These are phyloP conservation scores for Cladochytrium replicatum DNA, from an alignment of 192 early-diverging fungal genomes.

Conservation along the genomic window DNA sequence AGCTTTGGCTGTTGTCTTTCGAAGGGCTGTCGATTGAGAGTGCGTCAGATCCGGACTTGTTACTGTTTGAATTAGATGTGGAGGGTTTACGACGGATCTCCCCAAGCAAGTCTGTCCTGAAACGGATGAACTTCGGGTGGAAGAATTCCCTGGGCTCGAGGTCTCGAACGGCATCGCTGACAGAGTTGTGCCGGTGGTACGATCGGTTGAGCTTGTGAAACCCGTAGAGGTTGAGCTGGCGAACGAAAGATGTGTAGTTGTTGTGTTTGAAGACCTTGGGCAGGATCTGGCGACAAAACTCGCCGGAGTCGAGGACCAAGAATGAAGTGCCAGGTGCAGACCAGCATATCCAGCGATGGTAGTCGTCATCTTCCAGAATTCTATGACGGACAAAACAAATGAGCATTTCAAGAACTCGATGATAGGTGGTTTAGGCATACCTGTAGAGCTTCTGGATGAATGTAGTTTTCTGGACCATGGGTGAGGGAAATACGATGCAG, in stretches of 20 bases:
- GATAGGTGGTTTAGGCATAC: too few relatives aligned
- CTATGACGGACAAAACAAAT: too few relatives aligned
- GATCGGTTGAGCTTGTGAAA: conserved; percentile 68
- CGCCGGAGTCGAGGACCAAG: conserved; percentile 26
- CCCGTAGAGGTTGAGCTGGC: conserved; percentile 90
- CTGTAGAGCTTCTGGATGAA: conserved; percentile 25
- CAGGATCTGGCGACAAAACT: conserved; percentile 75
- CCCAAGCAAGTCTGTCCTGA: too few relatives aligned
- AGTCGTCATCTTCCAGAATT: conserved; percentile 20
- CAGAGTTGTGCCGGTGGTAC: conserved; percentile 23
- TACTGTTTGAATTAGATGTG: conserved; percentile 3
- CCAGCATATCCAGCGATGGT: conserved; percentile 23
- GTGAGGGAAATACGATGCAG: too few relatives aligned
- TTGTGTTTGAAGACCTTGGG: conserved; percentile 87
- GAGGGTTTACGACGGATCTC: conserved; percentile 21
- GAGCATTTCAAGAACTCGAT: too few relatives aligned
- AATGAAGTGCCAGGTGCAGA: conserved; percentile 11
- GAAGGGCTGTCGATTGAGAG: too few relatives aligned
- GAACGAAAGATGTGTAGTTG: conserved; percentile 83
- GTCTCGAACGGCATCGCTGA: conserved; percentile 3
- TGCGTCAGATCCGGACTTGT: conserved; percentile 2
- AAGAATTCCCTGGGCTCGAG: conserved; percentile 25
- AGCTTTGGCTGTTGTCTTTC: too few relatives aligned
- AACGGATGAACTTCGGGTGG: conserved; percentile 24
- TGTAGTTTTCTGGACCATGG: conserved; percentile 25